phyloP scores from a whole-genome alignment of 1,139 yeast species.

The Blastobotrys illinoisensis region DNA sequence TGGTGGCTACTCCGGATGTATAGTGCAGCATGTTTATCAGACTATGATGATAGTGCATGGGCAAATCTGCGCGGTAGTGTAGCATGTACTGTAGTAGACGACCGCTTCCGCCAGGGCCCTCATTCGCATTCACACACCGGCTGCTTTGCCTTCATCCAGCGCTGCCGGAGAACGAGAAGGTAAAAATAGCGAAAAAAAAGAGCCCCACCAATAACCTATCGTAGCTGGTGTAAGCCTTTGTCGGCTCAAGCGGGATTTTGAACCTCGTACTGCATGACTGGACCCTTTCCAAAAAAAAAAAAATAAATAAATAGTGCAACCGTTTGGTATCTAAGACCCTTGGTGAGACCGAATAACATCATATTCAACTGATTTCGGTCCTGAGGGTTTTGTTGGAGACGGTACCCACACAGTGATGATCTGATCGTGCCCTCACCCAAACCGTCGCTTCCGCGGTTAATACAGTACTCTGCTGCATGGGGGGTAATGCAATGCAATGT shows the following conservation, averaged over 20 bases:
- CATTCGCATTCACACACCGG: not conserved
- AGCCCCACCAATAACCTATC: not conserved
- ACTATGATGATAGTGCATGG: not conserved
- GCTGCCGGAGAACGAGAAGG: not conserved
- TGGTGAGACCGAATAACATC: not conserved
- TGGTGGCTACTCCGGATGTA: not conserved
- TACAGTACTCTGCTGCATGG: not conserved
- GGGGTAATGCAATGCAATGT: not conserved
- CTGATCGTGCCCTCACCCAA: not conserved
- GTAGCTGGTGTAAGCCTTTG: not conserved
- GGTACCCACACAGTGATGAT: not conserved
- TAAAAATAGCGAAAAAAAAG: not conserved
- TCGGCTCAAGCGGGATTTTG: not conserved
- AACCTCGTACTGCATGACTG: not conserved
- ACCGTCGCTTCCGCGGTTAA: not conserved
- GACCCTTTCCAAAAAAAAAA: not conserved
- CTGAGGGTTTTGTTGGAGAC: not conserved
- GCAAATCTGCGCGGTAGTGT: slow-evolving; percentile 1
- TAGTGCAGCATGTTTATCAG: not conserved
- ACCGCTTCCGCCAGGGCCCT: not conserved
- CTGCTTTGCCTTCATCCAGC: not conserved
- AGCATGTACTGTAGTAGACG: not conserved
- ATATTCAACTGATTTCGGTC: not conserved
- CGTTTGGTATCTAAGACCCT: not conserved
- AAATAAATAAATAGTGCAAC: not conserved